phyloP scores from a whole-genome alignment of 495 filamentous ascomycete species.

The Lindgomyces ingoldianus region DNA sequence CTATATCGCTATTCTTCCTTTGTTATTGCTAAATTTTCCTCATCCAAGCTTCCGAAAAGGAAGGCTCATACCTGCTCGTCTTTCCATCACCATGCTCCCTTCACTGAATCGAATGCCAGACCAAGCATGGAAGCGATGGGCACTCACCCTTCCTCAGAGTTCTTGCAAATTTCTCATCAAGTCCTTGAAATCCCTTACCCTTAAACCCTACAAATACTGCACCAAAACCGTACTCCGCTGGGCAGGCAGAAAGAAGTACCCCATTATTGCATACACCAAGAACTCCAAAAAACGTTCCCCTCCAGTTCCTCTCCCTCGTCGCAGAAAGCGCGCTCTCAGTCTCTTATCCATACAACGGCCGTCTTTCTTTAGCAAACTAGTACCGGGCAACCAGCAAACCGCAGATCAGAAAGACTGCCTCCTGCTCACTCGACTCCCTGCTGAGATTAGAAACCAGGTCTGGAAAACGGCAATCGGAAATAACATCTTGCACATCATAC shows the following conservation, averaged over 20 bases:
- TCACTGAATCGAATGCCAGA: neutral
- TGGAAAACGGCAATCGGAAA: neutral
- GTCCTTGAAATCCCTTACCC: neutral
- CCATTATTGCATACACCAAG: neutral
- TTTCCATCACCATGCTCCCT: neutral
- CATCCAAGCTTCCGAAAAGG: too few relatives aligned
- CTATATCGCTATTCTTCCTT: too few relatives aligned
- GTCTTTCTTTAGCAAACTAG: neutral
- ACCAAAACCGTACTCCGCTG: neutral
- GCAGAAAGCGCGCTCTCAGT: neutral
- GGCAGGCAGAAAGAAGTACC: neutral
- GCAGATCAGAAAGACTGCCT: neutral
- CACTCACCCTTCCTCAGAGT: neutral
- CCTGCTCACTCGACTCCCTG: slow-evolving; percentile 14
- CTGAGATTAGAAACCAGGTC: slow-evolving; percentile 14
- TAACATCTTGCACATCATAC: slow-evolving; percentile 14
- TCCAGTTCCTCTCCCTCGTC: neutral
- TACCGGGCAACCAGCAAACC: neutral
- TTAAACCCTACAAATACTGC: neutral
- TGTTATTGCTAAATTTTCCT: too few relatives aligned
- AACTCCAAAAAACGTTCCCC: neutral
- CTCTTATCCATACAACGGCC: neutral
- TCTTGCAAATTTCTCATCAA: neutral
- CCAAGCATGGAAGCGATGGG: too few relatives aligned
- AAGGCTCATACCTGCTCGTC: too few relatives aligned